Conservation (phyloP, 2,329 filamentous ascomycete species). For the Stachybotrys elegans region DNA sequence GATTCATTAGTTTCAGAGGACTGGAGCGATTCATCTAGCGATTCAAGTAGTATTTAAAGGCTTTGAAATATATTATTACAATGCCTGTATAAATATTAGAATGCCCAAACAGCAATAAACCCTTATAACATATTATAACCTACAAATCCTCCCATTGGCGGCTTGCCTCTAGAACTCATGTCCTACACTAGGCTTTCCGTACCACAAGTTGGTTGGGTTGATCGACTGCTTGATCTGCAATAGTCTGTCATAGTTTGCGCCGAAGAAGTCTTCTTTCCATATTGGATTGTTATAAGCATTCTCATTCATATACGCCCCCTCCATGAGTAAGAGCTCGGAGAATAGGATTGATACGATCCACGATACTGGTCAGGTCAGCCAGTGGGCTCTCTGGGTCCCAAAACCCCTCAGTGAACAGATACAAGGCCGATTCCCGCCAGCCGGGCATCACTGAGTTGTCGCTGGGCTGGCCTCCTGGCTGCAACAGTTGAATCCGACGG, state of each 20-base stretch:
- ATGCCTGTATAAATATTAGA: background rate
- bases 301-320: background rate
- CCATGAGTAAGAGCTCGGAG: background rate
- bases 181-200: background rate
- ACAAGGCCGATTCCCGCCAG: background rate
- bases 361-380: background rate
- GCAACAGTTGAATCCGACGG: background rate
- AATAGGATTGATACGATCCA: background rate
- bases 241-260: background rate
- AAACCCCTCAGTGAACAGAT: background rate
- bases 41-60: no score
- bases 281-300: background rate
- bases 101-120: background rate
- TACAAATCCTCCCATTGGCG: background rate
- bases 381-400: background rate
- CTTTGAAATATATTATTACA: no score
- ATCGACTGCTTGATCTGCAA: background rate
- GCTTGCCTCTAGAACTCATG: background rate
- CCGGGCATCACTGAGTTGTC: background rate
- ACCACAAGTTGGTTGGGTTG: background rate
- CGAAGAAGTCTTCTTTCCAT: background rate
- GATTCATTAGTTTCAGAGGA: no score
- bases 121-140: background rate
- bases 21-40: no score
- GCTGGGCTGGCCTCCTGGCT: background rate